These are phyloP conservation scores for Gossypium ekmanianum DNA, from an alignment of 345 rosid genomes.

Conservation along the genomic window DNA sequence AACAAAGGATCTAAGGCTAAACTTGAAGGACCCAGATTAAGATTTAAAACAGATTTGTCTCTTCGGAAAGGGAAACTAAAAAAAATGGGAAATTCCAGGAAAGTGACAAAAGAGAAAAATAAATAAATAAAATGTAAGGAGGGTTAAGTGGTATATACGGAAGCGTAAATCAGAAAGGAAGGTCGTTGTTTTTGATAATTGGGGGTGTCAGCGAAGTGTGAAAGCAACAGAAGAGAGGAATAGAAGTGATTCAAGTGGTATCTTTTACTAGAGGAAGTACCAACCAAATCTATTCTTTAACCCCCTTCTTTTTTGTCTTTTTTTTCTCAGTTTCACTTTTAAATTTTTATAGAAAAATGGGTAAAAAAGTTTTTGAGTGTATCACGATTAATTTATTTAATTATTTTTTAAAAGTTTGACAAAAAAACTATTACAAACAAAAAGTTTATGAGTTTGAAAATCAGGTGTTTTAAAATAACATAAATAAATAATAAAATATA, in stretches of 20 bases:
- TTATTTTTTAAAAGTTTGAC: too few relatives aligned
- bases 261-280: background rate
- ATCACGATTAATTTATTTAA: too few relatives aligned
- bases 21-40: background rate
- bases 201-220: too few relatives aligned
- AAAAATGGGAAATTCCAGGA: background rate
- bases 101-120: background rate
- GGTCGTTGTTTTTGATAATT: background rate
- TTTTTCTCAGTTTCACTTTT: background rate
- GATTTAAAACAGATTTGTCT: constrained; percentile 5
- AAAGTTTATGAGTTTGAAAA: too few relatives aligned
- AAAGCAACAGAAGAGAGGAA: background rate
- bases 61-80: background rate
- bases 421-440: too few relatives aligned
- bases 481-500: too few relatives aligned
- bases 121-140: background rate
- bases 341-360: background rate
- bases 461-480: too few relatives aligned
- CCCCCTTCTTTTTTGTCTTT: background rate
- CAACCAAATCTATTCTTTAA: background rate
- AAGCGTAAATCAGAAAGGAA: background rate
- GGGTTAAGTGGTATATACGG: background rate
- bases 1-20: constrained; percentile 5
- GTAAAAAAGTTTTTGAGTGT: too few relatives aligned
- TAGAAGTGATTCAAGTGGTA: background rate